These are phyloP conservation scores for Areca catechu DNA, from an alignment of 176 grass and related monocot genomes.

Conservation along the genomic window DNA sequence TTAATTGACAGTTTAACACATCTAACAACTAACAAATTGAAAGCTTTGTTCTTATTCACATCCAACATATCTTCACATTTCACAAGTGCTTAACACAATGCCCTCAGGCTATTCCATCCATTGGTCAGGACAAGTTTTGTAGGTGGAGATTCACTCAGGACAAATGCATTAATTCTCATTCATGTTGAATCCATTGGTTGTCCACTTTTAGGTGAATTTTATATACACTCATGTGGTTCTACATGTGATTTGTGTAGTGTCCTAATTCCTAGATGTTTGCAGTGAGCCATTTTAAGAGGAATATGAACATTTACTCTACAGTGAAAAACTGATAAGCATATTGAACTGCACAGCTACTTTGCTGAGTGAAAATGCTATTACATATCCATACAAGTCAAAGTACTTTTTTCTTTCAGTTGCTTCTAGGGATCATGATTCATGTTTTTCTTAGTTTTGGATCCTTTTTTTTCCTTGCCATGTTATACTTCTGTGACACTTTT, in stretches of 20 bases:
- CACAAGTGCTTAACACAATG: too few relatives aligned
- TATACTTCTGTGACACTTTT: too few relatives aligned
- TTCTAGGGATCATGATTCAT: constrained; percentile 1
- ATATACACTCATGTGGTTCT: constrained; percentile 4
- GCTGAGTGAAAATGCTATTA: background rate
- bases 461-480: too few relatives aligned
- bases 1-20: too few relatives aligned
- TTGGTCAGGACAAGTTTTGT: background rate
- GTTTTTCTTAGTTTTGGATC: constrained; percentile 5
- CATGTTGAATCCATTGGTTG: constrained; percentile 72
- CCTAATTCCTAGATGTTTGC: background rate
- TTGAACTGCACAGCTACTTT: too few relatives aligned
- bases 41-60: too few relatives aligned
- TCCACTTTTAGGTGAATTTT: constrained; percentile 65
- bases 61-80: too few relatives aligned
- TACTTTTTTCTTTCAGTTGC: too few relatives aligned
- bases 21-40: too few relatives aligned
- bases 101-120: too few relatives aligned
- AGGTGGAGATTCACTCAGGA: constrained; percentile 90
- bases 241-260: background rate
- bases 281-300: background rate
- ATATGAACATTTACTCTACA: background rate
- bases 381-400: too few relatives aligned
- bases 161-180: constrained; percentile 79
- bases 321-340: background rate